Evolutionary conservation across 805 yeast genomes (phyloP).

Genomic region (Ogataea wickerhamii): DNA sequence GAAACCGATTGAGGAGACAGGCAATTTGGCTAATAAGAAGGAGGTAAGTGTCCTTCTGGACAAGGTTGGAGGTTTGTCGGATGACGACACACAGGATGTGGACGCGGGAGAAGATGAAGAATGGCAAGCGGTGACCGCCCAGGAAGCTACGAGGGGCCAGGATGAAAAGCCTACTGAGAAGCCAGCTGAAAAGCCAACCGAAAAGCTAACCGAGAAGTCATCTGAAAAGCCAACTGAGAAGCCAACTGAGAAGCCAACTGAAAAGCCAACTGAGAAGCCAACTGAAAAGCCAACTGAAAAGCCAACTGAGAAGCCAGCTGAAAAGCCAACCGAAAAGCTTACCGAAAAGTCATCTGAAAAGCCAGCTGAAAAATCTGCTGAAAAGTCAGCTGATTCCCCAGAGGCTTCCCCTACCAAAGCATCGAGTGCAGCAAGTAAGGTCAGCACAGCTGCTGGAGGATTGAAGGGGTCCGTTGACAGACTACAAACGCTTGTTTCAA

Average conservation of each 20-base stretch:
- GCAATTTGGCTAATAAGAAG: slow-evolving; percentile 45
- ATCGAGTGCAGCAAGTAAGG: slow-evolving; percentile 34
- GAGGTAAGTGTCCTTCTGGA: slow-evolving; percentile 45
- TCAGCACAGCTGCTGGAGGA: slow-evolving; percentile 51
- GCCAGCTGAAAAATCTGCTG: slow-evolving; percentile 13
- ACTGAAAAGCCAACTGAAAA: slow-evolving; percentile 6
- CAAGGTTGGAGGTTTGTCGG: slow-evolving; percentile 39
- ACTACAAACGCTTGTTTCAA: slow-evolving; percentile 52
- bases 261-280: slow-evolving; percentile 10
- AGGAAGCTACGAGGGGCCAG: slow-evolving; percentile 1
- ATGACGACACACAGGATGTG: slow-evolving; percentile 37
- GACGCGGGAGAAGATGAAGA: slow-evolving; percentile 29
- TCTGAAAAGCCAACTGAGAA: neutral
- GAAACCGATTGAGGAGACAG: slow-evolving; percentile 17
- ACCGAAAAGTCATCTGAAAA: slow-evolving; percentile 8
- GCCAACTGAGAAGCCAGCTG: slow-evolving; percentile 7
- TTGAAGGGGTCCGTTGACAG: slow-evolving; percentile 70
- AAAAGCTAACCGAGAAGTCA: slow-evolving; percentile 2
- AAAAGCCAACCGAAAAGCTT: slow-evolving; percentile 4
- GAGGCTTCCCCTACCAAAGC: slow-evolving; percentile 11
- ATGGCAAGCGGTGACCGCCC: slow-evolving; percentile 21
- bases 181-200: slow-evolving; percentile 10
- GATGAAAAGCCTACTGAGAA: slow-evolving; percentile 9
- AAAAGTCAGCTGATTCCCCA: slow-evolving; percentile 7
- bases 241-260: slow-evolving; percentile 16